phyloP scores from a whole-genome alignment of 2,329 filamentous ascomycete species.

The Nectriaceae sp. region DNA sequence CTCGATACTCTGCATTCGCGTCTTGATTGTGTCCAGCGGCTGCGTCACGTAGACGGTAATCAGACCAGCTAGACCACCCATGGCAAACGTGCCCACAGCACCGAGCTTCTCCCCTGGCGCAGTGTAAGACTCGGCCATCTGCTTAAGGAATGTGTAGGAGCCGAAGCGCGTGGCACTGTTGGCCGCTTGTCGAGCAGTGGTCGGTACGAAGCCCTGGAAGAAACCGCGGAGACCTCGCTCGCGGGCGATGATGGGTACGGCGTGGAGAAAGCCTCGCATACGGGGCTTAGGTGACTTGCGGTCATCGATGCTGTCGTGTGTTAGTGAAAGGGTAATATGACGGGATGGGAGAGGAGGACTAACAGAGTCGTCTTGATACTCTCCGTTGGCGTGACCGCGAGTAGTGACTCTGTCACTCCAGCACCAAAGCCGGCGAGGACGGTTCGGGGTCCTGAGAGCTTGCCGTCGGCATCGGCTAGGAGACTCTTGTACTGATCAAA shows the following conservation, averaged over 20 bases:
- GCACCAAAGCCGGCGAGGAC: slow-evolving; percentile 94
- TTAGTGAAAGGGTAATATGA: slow-evolving; percentile 1
- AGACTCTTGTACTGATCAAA: slow-evolving; percentile 92
- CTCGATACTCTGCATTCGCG: slow-evolving; percentile 95
- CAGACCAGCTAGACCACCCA: slow-evolving; percentile 84
- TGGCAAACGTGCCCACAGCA: slow-evolving; percentile 81
- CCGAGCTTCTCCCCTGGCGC: slow-evolving; percentile 95
- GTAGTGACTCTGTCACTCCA: slow-evolving; percentile 87
- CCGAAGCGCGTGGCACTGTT: slow-evolving; percentile 93
- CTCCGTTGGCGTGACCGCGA: slow-evolving; percentile 96
- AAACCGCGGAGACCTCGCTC: slow-evolving; percentile 90
- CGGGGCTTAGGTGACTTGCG: slow-evolving; percentile 83
- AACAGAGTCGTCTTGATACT: slow-evolving; percentile 96
- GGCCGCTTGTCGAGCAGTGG: slow-evolving; percentile 89
- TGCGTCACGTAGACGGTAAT: slow-evolving; percentile 84
- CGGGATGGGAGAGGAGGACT: background rate
- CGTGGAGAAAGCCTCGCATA: slow-evolving; percentile 90
- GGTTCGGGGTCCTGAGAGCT: slow-evolving; percentile 85
- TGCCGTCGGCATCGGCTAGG: slow-evolving; percentile 80
- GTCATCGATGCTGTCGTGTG: slow-evolving; percentile 77
- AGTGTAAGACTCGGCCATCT: slow-evolving; percentile 88
- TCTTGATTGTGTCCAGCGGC: slow-evolving; percentile 92
- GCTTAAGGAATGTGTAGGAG: slow-evolving; percentile 86
- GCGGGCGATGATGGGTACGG: slow-evolving; percentile 80
- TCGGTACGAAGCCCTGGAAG: slow-evolving; percentile 96